Evolutionary conservation across 164 flowering plant species (phyloP), one percentile per base, ranked within the genome.

Genomic region (Vitis rotundifolia): DNA sequence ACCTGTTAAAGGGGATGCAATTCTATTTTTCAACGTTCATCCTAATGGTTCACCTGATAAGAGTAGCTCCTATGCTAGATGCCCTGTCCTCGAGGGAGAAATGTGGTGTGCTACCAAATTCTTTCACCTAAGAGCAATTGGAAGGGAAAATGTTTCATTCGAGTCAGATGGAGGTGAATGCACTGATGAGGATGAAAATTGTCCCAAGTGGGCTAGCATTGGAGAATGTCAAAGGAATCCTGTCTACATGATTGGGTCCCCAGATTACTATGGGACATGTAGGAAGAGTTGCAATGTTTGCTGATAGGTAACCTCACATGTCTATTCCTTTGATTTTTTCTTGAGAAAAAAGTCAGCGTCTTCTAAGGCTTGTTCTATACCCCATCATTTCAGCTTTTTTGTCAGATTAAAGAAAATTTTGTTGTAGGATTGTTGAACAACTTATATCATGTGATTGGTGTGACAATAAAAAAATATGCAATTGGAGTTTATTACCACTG

Each of bases 141-240:
- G 57, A 0, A 14, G 19, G 29, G 53, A n/a, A 64, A 64, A 62
- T 10, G 44, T 14, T 11, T 29, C 67, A 1, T 29, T 37, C 4
- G 75, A 77, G 54, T 71, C 80, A 9, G 87, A 78, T 3, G 74
- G 71, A 29, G 70, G 50, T 51, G 90, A 80, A n/a, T 96, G 99
- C 86, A 82, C 77, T 0, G 99, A 96, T 80, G 94, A 91, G 72
- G 86, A 91, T 68, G 91, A 88, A 1, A 84, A 68, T 55, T 93
- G 97, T 69, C 71, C 83, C 3, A 61, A 63, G 0, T 96, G 98
- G 99, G 98, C 98, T 69, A 83, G 86, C 8, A 10, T 52, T 9
- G 99, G 99, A 13, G 99, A 93, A 73, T 96, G 99, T 72, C 72
- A 86, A 60, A 85, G 74, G 78, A 94, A 94, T 69, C 87, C 96